Percentiles rank a stretch among this genome's conserved stretches.
phyloP scores from a whole-genome alignment of 2,329 filamentous ascomycete genomes.

The Fusarium anguioides region DNA sequence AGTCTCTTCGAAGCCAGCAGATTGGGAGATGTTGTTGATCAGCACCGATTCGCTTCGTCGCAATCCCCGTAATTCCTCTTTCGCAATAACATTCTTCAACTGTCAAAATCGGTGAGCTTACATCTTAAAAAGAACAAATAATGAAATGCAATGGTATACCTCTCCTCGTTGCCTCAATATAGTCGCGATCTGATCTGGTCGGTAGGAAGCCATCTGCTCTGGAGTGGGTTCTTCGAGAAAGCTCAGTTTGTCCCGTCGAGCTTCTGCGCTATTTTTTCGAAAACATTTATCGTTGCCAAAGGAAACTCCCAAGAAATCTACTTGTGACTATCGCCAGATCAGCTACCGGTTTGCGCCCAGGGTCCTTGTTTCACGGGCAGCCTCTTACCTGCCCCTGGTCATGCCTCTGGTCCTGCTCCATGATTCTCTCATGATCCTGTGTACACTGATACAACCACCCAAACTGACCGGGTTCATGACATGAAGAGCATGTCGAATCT shows the following conservation, averaged over 20 bases:
- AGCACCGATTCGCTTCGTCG: conserved; percentile 41
- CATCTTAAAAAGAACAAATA: too few relatives aligned
- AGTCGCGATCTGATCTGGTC: conserved; percentile 57
- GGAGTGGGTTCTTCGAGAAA: conserved; percentile 58
- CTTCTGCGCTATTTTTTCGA: conserved; percentile 55
- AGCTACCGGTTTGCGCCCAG: background rate
- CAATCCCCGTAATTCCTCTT: conserved; percentile 41
- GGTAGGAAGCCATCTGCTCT: conserved; percentile 58
- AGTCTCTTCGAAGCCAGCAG: conserved; percentile 27
- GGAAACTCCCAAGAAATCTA: conserved; percentile 50
- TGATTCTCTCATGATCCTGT: conserved; percentile 66
- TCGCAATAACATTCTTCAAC: conserved; percentile 46
- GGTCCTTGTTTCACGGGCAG: conserved; percentile 18
- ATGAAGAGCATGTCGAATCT: conserved; percentile 66
- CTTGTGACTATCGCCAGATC: conserved; percentile 42
- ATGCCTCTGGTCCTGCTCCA: conserved; percentile 48
- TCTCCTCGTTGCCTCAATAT: conserved; percentile 63
- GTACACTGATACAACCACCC: conserved; percentile 82
- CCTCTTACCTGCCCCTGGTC: conserved; percentile 42
- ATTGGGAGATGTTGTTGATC: conserved; percentile 27
- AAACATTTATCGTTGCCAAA: conserved; percentile 50
- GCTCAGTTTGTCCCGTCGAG: conserved; percentile 56
- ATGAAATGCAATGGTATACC: conserved; percentile 49
- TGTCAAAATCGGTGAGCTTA: background rate
- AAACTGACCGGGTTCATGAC: conserved; percentile 64